Evolutionary conservation across 495 filamentous ascomycete genomes (phyloP).

Genomic region (Aspergillus campestris): DNA sequence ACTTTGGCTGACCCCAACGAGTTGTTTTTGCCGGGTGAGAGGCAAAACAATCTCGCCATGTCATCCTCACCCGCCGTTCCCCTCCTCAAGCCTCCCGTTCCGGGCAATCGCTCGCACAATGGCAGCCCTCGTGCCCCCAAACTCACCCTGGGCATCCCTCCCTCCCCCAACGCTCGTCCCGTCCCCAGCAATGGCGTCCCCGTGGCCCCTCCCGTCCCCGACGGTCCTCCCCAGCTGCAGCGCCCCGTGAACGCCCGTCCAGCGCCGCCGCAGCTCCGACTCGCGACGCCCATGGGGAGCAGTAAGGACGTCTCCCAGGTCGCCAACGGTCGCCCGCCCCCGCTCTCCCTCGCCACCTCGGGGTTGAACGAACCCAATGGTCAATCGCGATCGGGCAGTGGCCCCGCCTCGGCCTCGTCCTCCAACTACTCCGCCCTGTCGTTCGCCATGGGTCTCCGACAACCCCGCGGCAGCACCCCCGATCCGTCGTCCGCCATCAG

Average conservation of each 20-base stretch:
- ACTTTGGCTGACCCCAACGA: conserved; percentile 39
- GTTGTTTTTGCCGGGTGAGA: conserved; percentile 40
- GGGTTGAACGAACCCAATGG: conserved; percentile 65
- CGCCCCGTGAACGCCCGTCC: conserved; percentile 38
- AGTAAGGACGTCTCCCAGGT: conserved; percentile 52
- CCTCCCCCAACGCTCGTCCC: conserved; percentile 70
- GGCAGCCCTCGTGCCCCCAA: conserved; percentile 57
- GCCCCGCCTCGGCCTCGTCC: conserved; percentile 73
- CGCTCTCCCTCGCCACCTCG: conserved; percentile 42
- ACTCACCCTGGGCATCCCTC: conserved; percentile 80
- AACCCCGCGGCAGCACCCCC: conserved; percentile 57
- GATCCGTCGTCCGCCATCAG: conserved; percentile 85
- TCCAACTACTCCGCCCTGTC: conserved; percentile 69
- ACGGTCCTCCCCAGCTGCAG: conserved; percentile 20
- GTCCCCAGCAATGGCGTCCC: conserved; percentile 34
- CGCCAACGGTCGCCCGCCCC: conserved; percentile 42
- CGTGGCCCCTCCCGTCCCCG: conserved; percentile 17
- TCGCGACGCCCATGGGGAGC: conserved; percentile 80
- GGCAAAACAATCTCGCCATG: conserved; percentile 55
- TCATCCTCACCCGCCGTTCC: conserved; percentile 60
- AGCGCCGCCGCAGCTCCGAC: conserved; percentile 59
- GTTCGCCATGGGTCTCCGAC: conserved; percentile 57
- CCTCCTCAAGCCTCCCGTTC: conserved; percentile 75
- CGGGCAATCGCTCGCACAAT: conserved; percentile 56
- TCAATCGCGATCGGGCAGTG: conserved; percentile 67